Evolutionary conservation across 768 basidiomycete species (phyloP), one percentile per base, ranked within the genome.

Genomic region (Mrakia gelida): DNA sequence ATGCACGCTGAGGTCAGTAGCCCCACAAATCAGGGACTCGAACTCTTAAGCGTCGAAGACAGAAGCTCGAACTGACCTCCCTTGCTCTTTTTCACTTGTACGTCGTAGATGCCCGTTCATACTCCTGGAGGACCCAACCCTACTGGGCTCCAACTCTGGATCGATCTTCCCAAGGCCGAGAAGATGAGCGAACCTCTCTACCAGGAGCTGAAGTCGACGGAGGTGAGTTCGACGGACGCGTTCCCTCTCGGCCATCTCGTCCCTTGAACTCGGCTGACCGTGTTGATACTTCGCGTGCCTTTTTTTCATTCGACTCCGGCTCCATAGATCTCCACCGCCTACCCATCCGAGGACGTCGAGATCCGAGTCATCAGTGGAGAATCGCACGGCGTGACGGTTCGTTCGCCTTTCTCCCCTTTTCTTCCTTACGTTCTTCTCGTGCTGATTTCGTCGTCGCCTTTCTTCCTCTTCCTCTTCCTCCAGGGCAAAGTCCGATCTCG

Each of bases 401-500:
- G n/a, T n/a, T n/a, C n/a, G n/a, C n/a, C n/a, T n/a, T n/a, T n/a
- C n/a, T n/a, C n/a, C n/a, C n/a, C n/a, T n/a, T n/a, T n/a, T n/a
- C n/a, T n/a, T n/a, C n/a, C n/a, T n/a, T n/a, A n/a, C n/a, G n/a
- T n/a, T n/a, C n/a, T n/a, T n/a, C n/a, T n/a, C n/a, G n/a, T n/a
- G n/a, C n/a, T n/a, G n/a, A n/a, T n/a, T n/a, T n/a, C n/a, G n/a
- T n/a, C n/a, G n/a, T n/a, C n/a, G n/a, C n/a, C n/a, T n/a, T n/a
- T n/a, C n/a, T n/a, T n/a, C n/a, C n/a, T n/a, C n/a, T n/a, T n/a
- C n/a, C n/a, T n/a, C n/a, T n/a, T n/a, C n/a, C n/a, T n/a, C n/a
- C n/a, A n/a, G n/a, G 95, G 93, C 2, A 94, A 94, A 38, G 95
- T 98, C 32, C 87, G 91, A 70, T 93, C 93, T 0, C 88, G 95